Evolutionary conservation across 345 rosid species (phyloP).

Genomic region (thale cress (Arabidopsis thaliana)): TAIR10.1 NC_003070.9:25592501-25593000

Average conservation of each 20-base stretch:
- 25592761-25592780: slow-evolving; percentile 77
- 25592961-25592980: slow-evolving; percentile 77
- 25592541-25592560: slow-evolving; percentile 84
- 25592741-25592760: slow-evolving; percentile 65
- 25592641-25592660: background rate
- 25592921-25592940: slow-evolving; percentile 73
- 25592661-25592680: background rate
- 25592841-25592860: background rate
- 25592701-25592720: slow-evolving; percentile 73
- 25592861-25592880: slow-evolving; percentile 53
- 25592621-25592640: background rate
- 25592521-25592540: slow-evolving; percentile 80
- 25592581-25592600: slow-evolving; percentile 47
- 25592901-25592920: slow-evolving; percentile 74
- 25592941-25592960: slow-evolving; percentile 72
- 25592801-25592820: background rate
- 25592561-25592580: slow-evolving; percentile 79
- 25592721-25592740: slow-evolving; percentile 79
- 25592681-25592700: slow-evolving; percentile 77
- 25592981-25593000: slow-evolving; percentile 49
- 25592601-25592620: background rate
- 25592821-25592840: background rate
- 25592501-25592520: slow-evolving; percentile 64
- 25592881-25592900: slow-evolving; percentile 81
- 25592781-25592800: slow-evolving; percentile 47